Evolutionary conservation across 1,139 yeast species (phyloP).

Genomic region (Meyerozyma sp.): DNA sequence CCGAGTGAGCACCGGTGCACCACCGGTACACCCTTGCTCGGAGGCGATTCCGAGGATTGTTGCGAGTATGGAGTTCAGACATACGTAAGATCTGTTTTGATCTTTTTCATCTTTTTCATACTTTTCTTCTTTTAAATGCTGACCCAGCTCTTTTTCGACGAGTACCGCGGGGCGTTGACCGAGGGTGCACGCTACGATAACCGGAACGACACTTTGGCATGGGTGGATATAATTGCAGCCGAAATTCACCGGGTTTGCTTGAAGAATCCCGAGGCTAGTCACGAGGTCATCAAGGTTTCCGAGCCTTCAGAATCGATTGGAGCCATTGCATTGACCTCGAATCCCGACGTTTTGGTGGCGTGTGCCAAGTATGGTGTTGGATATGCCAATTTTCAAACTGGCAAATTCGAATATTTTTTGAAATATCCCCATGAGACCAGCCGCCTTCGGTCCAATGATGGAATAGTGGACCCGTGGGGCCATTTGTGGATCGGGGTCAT

Average conservation of each 20-base stretch:
- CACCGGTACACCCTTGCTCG: neutral
- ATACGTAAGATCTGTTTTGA: too few relatives aligned
- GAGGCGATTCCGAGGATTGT: neutral
- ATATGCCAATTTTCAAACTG: slow-evolving; percentile 38
- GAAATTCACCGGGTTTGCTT: slow-evolving; percentile 45
- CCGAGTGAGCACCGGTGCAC: neutral
- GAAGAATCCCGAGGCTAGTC: slow-evolving; percentile 22
- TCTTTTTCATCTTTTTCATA: too few relatives aligned
- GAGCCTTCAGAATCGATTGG: slow-evolving; percentile 43
- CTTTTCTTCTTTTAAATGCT: neutral
- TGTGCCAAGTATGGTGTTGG: slow-evolving; percentile 59
- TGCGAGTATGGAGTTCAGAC: neutral
- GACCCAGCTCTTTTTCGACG: slow-evolving; percentile 29
- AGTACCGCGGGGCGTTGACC: slow-evolving; percentile 48
- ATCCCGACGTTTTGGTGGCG: slow-evolving; percentile 37
- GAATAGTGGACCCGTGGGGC: slow-evolving; percentile 65
- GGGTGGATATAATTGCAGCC: slow-evolving; percentile 66
- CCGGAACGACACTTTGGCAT: slow-evolving; percentile 50
- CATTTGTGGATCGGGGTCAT: slow-evolving; percentile 71
- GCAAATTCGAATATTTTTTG: slow-evolving; percentile 37
- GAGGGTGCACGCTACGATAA: slow-evolving; percentile 68
- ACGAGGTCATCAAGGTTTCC: slow-evolving; percentile 34
- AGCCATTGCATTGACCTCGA: slow-evolving; percentile 53
- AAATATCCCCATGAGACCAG: slow-evolving; percentile 35
- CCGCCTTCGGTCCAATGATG: slow-evolving; percentile 66